Base-by-base conservation (phyloP, 306 rosid genomes). In the Prunus mume region DNA sequence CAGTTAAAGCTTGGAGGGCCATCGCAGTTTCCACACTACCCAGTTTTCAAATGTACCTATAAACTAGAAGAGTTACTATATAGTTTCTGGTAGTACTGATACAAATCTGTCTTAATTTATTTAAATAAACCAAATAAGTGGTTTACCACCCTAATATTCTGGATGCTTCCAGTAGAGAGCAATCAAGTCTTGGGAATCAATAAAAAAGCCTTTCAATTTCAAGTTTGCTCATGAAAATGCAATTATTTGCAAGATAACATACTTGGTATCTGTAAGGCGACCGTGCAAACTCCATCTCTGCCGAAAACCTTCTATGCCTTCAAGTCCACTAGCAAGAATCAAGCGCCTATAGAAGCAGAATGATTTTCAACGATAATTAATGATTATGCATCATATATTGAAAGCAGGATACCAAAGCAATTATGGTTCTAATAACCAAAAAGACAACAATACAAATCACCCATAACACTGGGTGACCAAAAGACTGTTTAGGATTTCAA, bases 281-380 rank as follows among this genome's bases (percentile, higher is more conserved):
- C 97, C 98, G 22, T 90, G 97, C 75, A 90, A 89, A 83, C 97
- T 90, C 98, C 97, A 95, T 72, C 97, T 82, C 82, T 92, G 92
- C 80, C 93, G 93, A 79, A 95, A 92, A 75, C 97, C 96, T 43
- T 92, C 97, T 22, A 90, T 75, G 76, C 98, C 97, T 82, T 88
- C 90, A 27, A 85, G 50, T 72, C 97, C 98, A 80, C 96, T 95
- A 66, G 98, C 98, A 84, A 92, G 98, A 88, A 92, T 95, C 72
- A 90, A 82, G 76, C 79, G 98, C 88, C 98, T 95, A 56, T 18
- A 79, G 57, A 87, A 56, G 51, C 74, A 83, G 45, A n/a, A 75
- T 56, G 82, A 67, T 11, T 19, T 61, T 20, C 28, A 55, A 76
- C 65, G 28, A 47, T 43, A 76, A 50, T 72, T 15, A 43, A 56